These are phyloP conservation scores for Dalbergia cochinchinensis DNA, from an alignment of 306 rosid species.

Conservation along the genomic window DNA sequence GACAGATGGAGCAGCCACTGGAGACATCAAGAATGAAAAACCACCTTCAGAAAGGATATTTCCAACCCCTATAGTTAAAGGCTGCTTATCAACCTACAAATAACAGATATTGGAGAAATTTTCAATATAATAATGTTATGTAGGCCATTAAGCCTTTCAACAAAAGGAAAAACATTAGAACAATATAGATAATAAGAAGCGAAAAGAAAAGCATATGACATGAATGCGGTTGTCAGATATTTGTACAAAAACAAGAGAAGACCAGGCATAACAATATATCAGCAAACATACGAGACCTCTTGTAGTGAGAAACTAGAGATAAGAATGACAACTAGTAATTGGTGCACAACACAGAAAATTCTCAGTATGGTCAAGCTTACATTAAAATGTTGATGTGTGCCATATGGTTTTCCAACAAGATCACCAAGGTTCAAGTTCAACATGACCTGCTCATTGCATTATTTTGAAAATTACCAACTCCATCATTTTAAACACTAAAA, in stretches of 20 bases:
- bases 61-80: conserved; percentile 89
- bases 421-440: conserved; percentile 74
- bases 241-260: not conserved
- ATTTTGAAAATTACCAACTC: conserved; percentile 35
- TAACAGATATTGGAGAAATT: conserved; percentile 34
- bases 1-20: conserved; percentile 81
- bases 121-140: conserved; percentile 22
- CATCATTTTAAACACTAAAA: conserved; percentile 28
- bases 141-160: conserved; percentile 26
- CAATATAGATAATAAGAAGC: not conserved
- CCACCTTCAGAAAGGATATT: conserved; percentile 85
- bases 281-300: conserved; percentile 33
- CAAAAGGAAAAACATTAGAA: not conserved
- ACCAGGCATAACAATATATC: conserved; percentile 20
- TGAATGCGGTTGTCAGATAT: conserved; percentile 17
- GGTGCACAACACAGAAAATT: conserved; percentile 14
- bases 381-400: conserved; percentile 82
- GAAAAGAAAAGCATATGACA: conserved; percentile 21
- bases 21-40: conserved; percentile 83
- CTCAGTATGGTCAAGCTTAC: conserved; percentile 57
- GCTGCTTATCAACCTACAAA: conserved; percentile 82
- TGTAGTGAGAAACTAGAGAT: conserved; percentile 14
- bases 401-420: conserved; percentile 86
- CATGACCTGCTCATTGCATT: conserved; percentile 70
- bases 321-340: conserved; percentile 20